phyloP scores from a whole-genome alignment of 805 yeast genomes.

The Starmerella scarabaei region DNA sequence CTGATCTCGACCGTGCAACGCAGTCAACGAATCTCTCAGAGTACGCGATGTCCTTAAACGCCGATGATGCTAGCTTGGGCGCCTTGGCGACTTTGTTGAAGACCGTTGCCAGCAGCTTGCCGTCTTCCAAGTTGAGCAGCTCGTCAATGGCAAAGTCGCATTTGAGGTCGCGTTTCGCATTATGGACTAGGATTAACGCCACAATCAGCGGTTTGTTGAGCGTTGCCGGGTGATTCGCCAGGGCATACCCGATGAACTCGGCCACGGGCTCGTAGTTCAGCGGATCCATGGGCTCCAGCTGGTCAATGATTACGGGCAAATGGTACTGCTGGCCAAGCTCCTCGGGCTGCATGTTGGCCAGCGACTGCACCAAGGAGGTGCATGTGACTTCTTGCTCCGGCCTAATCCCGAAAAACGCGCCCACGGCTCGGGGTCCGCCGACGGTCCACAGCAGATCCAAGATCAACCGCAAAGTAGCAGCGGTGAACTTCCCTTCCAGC shows the following conservation, averaged over 20 bases:
- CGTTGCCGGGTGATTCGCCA: not conserved
- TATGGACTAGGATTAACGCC: constrained; percentile 2
- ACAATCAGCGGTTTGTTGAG: not conserved
- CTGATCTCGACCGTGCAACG: not conserved
- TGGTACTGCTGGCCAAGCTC: constrained; percentile 8
- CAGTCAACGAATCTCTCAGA: not conserved
- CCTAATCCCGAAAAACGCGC: constrained; percentile 4
- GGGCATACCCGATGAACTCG: not conserved
- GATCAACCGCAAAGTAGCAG: constrained; percentile 2
- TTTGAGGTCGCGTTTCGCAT: not conserved
- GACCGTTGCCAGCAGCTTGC: constrained; percentile 1
- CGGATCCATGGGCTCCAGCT: constrained; percentile 1
- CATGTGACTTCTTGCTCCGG: not conserved
- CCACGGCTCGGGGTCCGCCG: constrained; percentile 11
- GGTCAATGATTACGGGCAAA: constrained; percentile 6
- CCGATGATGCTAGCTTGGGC: not conserved
- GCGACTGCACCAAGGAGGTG: not conserved
- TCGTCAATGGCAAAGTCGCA: not conserved
- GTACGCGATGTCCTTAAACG: not conserved
- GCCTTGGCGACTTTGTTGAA: not conserved
- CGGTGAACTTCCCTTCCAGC: constrained; percentile 1
- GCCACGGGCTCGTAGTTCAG: constrained; percentile 14
- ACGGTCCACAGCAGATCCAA: constrained; percentile 9
- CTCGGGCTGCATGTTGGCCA: constrained; percentile 1
- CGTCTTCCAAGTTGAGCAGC: not conserved